Percentiles rank a stretch among this genome's conserved stretches.
Evolutionary conservation across 768 basidiomycete genomes (phyloP).

Genomic region (Psilocybe sp.): DNA sequence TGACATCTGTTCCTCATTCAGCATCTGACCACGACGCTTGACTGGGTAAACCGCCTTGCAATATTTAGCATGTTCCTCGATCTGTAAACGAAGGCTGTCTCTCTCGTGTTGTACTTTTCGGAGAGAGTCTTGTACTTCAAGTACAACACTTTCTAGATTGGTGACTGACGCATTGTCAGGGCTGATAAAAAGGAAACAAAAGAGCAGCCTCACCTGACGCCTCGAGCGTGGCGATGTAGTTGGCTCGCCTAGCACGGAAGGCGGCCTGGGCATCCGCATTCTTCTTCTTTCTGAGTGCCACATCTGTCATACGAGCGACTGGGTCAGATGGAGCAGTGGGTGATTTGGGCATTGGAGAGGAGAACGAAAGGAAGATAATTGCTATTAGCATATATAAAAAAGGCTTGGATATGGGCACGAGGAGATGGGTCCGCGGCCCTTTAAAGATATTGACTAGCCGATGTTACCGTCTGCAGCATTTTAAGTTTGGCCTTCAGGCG

Average conservation of each 20-base stretch:
- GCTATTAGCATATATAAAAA: slow-evolving; percentile 64
- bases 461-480: slow-evolving; percentile 35
- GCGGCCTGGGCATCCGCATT: slow-evolving; percentile 89
- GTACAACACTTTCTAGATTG: slow-evolving; percentile 79
- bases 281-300: slow-evolving; percentile 80
- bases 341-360: slow-evolving; percentile 42
- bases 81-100: slow-evolving; percentile 57
- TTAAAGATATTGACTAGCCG: slow-evolving; percentile 43
- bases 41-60: slow-evolving; percentile 70
- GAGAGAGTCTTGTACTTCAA: slow-evolving; percentile 74
- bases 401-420: slow-evolving; percentile 70
- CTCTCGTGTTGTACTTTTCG: slow-evolving; percentile 60
- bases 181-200: slow-evolving; percentile 8
- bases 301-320: slow-evolving; percentile 54
- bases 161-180: slow-evolving; percentile 46
- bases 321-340: slow-evolving; percentile 30
- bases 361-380: slow-evolving; percentile 26
- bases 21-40: slow-evolving; percentile 52
- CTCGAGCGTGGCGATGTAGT: slow-evolving; percentile 85
- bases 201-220: slow-evolving; percentile 55
- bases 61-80: slow-evolving; percentile 70
- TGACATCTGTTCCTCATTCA: slow-evolving; percentile 49
- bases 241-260: slow-evolving; percentile 76
- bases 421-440: slow-evolving; percentile 59
- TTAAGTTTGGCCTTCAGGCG: slow-evolving; percentile 49